Conservation (phyloP, 1,284 basidiomycete species). For the Phellinidium pouzarii region DNA sequence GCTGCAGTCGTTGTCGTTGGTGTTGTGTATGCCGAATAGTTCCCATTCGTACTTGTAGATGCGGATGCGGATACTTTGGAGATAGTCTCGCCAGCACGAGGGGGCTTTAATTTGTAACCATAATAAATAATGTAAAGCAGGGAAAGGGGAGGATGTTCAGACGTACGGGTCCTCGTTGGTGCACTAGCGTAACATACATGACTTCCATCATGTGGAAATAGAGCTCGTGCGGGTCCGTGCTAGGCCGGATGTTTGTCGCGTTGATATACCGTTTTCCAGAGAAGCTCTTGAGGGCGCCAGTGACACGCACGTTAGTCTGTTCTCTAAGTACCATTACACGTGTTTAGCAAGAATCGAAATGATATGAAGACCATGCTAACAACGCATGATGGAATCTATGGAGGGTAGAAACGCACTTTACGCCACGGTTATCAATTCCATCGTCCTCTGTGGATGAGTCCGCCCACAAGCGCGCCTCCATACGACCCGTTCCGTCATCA, state of each 20-base stretch:
- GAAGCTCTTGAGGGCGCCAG: constrained; percentile 88
- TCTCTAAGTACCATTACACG: constrained; percentile 42
- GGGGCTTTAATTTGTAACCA: constrained; percentile 24
- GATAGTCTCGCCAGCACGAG: constrained; percentile 18
- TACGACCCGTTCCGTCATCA: constrained; percentile 85
- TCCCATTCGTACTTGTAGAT: constrained; percentile 7
- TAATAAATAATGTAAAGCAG: not conserved
- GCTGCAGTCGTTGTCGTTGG: constrained; percentile 20
- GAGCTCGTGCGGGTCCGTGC: constrained; percentile 74
- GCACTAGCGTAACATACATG: constrained; percentile 39
- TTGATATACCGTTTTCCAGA: constrained; percentile 79
- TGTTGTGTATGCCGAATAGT: constrained; percentile 30
- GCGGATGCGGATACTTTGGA: not conserved
- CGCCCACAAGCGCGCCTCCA: constrained; percentile 88
- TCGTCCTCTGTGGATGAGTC: constrained; percentile 56
- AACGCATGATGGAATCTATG: no score
- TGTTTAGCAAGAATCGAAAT: not conserved
- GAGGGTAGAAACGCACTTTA: constrained; percentile 46
- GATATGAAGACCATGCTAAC: constrained; percentile 14
- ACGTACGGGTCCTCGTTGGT: constrained; percentile 34
- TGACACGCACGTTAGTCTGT: constrained; percentile 75
- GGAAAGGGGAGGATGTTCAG: not conserved
- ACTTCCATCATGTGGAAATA: constrained; percentile 72
- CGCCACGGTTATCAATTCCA: constrained; percentile 26
- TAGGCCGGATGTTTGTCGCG: constrained; percentile 62